Base-by-base conservation (phyloP, 768 basidiomycete species). In the Hericium rajendrae region DNA sequence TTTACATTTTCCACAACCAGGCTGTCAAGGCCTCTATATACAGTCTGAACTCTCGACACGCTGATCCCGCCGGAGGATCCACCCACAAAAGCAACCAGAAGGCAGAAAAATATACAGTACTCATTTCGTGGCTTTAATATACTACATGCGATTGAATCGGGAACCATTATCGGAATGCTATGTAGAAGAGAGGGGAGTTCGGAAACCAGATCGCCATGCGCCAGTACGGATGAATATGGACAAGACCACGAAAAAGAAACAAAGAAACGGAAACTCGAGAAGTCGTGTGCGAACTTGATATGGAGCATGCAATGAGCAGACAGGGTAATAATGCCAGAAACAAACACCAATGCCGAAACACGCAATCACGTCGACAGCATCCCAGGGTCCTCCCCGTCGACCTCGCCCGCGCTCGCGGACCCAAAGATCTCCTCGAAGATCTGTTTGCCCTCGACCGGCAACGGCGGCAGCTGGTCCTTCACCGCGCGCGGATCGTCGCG, bases 341-440 rank as follows among this genome's bases (percentile, higher is more conserved):
- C n/a, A 38, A 24, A 26, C 50, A 20, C 18, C 11, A 51, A 51
- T 22, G 20, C 20, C 2, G 28, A 24, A 20, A 6, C 20, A 18
- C 38, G n/a, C 26, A 20, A 37, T 73, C 68, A 91, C 2, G 86
- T 84, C 46, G 89, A 92, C 52, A 91, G 73, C 81, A 83, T 85
- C 16, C 90, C 90, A 39, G 78, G 74, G 64, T 91, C 88, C 58
- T 86, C 85, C 57, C 86, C 85, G 41, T 78, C 81, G 28, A 32
- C 28, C 13, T 72, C 73, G 15, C 71, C 69, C 46, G 70, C 58
- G 41, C 62, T 26, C 20, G 22, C 53, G 10, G 20, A 50, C 26
- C 74, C 74, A 63, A 92, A 91, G 53, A 89, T 84, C 68, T 87
- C 83, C 51, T 82, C 74, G 65, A 92, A 92, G 38, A 91, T 82